These are phyloP conservation scores for Amanita polypyramis DNA, from an alignment of 768 basidiomycete species.

Conservation along the genomic window DNA sequence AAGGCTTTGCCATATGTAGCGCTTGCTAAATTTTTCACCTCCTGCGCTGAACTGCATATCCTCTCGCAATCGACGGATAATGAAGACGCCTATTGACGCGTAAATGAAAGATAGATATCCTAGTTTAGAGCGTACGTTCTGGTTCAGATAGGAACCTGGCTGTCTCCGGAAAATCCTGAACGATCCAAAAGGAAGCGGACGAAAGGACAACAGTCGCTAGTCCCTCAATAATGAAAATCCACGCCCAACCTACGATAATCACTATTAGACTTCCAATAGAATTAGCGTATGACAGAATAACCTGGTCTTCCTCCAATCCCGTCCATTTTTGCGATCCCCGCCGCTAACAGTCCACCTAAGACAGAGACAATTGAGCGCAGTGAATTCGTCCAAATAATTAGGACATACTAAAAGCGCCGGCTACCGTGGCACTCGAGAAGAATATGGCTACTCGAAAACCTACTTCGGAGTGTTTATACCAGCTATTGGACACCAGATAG, in stretches of 20 bases:
- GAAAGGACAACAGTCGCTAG: slow-evolving; percentile 53
- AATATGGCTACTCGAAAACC: slow-evolving; percentile 65
- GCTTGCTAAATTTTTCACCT: slow-evolving; percentile 42
- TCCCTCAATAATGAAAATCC: slow-evolving; percentile 72
- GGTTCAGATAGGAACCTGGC: slow-evolving; percentile 58
- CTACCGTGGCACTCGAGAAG: slow-evolving; percentile 71
- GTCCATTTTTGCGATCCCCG: slow-evolving; percentile 61
- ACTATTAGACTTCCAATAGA: neutral
- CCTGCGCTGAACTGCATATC: slow-evolving; percentile 60
- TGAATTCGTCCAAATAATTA: neutral
- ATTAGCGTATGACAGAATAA: slow-evolving; percentile 18
- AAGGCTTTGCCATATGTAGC: slow-evolving; percentile 50
- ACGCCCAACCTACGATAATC: slow-evolving; percentile 37
- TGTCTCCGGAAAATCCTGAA: slow-evolving; percentile 71
- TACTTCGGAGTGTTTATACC: slow-evolving; percentile 74
- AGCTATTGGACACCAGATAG: slow-evolving; percentile 26
- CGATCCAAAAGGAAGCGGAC: slow-evolving; percentile 55
- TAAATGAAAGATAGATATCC: neutral
- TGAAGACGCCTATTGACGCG: slow-evolving; percentile 37
- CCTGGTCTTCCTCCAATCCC: slow-evolving; percentile 53
- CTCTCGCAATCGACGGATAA: slow-evolving; percentile 52
- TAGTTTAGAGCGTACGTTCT: slow-evolving; percentile 34
- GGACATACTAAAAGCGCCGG: slow-evolving; percentile 60
- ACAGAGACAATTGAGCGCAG: neutral
- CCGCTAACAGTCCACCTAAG: slow-evolving; percentile 52